A percentile compares a stretch with the other conserved stretches of the same genome.
Conservation (phyloP, 495 filamentous ascomycete species). For the Xylaria bambusicola region DNA sequence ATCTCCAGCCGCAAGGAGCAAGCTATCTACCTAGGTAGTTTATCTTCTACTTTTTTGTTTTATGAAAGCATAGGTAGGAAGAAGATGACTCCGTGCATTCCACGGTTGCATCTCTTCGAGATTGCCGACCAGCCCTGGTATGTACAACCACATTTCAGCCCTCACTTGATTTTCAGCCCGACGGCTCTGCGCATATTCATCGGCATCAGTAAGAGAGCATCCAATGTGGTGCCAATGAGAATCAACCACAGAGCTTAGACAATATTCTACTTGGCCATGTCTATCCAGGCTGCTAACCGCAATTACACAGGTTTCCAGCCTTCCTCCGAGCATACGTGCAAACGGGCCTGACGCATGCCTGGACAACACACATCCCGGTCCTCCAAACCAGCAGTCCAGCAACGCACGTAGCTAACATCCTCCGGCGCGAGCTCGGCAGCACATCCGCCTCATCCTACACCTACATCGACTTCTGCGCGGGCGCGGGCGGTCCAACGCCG, state of each 20-base stretch:
- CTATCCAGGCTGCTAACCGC: background rate
- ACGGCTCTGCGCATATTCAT: background rate
- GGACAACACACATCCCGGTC: conserved; percentile 48
- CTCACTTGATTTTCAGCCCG: background rate
- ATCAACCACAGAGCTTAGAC: conserved; percentile 1
- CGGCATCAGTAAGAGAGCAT: no score
- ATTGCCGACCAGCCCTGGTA: conserved; percentile 58
- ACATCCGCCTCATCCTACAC: conserved; percentile 47
- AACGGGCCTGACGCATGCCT: conserved; percentile 52
- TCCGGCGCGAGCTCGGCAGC: conserved; percentile 45
- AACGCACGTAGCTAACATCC: conserved; percentile 47
- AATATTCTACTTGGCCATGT: no score
- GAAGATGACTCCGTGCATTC: conserved; percentile 51
- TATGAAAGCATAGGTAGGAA: no score
- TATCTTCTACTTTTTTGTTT: no score
- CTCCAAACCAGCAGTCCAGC: conserved; percentile 51
- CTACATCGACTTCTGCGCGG: conserved; percentile 75
- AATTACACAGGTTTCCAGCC: conserved; percentile 51
- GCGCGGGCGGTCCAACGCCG: conserved; percentile 68
- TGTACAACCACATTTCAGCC: conserved; percentile 7
- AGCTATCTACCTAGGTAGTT: no score
- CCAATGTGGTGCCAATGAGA: no score
- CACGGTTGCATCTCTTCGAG: conserved; percentile 58
- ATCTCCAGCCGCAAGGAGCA: no score
- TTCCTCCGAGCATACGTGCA: conserved; percentile 55